A percentile compares a stretch with the other conserved stretches of the same genome.
Conservation (phyloP, 352 stramenopile species). For the Phytophthora cryptogea region DNA sequence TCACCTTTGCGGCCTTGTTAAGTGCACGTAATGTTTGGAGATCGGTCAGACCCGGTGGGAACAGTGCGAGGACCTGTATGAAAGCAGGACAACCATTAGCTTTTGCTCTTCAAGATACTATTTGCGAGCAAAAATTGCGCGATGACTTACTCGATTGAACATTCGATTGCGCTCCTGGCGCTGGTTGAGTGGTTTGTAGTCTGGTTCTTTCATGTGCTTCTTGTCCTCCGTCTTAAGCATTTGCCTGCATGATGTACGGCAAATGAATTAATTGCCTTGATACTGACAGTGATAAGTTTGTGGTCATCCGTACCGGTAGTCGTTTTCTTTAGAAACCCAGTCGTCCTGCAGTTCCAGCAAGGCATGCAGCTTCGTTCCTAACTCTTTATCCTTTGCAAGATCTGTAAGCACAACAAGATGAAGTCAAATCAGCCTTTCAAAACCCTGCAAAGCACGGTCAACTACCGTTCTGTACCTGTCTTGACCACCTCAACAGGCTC, state of each 20-base stretch:
- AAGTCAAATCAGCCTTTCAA: background rate
- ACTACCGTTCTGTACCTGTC: constrained; percentile 41
- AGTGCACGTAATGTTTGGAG: constrained; percentile 65
- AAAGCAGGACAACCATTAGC: constrained; percentile 1
- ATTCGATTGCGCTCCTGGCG: constrained; percentile 87
- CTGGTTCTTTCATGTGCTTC: constrained; percentile 78
- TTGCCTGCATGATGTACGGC: constrained; percentile 45
- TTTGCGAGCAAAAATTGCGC: background rate
- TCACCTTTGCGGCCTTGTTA: constrained; percentile 71
- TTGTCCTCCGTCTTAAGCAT: constrained; percentile 92
- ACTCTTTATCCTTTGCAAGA: constrained; percentile 57
- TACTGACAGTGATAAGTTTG: background rate
- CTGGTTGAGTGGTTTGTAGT: constrained; percentile 73
- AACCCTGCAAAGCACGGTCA: background rate
- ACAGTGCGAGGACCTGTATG: constrained; percentile 58
- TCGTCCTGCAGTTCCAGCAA: constrained; percentile 68
- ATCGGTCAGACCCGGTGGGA: constrained; percentile 66
- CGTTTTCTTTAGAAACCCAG: constrained; percentile 87
- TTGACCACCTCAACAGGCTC: constrained; percentile 60
- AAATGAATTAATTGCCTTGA: constrained; percentile 2
- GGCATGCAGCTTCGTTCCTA: constrained; percentile 55
- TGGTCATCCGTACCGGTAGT: constrained; percentile 60
- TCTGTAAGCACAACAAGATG: constrained; percentile 29
- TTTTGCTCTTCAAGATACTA: background rate
- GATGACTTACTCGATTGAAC: constrained; percentile 64